A percentile compares a stretch with the other conserved stretches of the same genome.
Evolutionary conservation across 2,329 filamentous ascomycete species (phyloP).

Genomic region (Claviceps lovelessii): DNA sequence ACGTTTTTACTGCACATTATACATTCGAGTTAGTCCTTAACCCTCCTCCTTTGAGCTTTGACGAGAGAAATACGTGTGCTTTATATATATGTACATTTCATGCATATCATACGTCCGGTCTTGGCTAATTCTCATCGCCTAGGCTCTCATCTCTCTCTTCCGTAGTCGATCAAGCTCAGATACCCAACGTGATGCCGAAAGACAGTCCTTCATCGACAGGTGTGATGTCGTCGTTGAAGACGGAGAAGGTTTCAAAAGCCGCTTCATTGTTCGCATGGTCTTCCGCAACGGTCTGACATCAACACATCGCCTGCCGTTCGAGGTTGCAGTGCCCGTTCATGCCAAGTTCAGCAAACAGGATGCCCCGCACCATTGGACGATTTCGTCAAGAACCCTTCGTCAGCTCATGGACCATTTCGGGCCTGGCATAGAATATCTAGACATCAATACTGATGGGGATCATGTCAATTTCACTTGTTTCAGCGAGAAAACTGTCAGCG

Average conservation of each 20-base stretch:
- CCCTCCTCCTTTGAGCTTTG: background rate
- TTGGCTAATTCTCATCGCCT: background rate
- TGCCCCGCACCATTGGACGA: constrained; percentile 56
- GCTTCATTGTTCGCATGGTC: constrained; percentile 58
- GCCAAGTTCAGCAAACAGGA: constrained; percentile 57
- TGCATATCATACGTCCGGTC: background rate
- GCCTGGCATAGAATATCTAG: constrained; percentile 65
- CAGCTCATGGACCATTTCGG: constrained; percentile 72
- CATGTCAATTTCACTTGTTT: constrained; percentile 69
- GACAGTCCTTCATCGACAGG: constrained; percentile 55
- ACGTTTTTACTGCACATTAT: constrained; percentile 61
- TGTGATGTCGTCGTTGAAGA: constrained; percentile 65
- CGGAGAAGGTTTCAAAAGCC: constrained; percentile 53
- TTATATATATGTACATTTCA: background rate
- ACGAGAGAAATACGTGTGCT: background rate
- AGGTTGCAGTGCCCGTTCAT: constrained; percentile 58
- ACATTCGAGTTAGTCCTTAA: constrained; percentile 43
- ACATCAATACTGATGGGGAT: constrained; percentile 60
- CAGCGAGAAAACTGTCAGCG: constrained; percentile 62
- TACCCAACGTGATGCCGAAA: constrained; percentile 40
- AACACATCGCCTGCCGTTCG: constrained; percentile 63
- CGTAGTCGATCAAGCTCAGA: constrained; percentile 50
- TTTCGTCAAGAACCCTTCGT: constrained; percentile 54
- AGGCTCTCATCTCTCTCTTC: constrained; percentile 61
- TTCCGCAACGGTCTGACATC: constrained; percentile 66